A percentile compares a stretch with the other conserved stretches of the same genome.
Conservation (phyloP, 257 asterid genomes). For the Forsythia suspensa region DNA sequence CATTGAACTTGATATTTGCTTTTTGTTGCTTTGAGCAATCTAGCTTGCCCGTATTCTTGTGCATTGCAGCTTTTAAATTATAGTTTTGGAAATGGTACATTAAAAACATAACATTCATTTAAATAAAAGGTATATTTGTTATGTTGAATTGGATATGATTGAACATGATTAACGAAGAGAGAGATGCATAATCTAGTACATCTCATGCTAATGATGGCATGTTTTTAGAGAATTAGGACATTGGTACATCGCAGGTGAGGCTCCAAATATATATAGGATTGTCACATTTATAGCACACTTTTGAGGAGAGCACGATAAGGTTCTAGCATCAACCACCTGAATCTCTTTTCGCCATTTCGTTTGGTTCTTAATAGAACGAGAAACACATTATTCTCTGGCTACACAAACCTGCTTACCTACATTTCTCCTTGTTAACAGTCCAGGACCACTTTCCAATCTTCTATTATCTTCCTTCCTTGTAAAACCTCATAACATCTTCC, state of each 20-base stretch:
- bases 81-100: too few species aligned
- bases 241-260: too few species aligned
- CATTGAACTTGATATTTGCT: background rate
- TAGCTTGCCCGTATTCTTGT: background rate
- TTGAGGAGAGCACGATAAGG: background rate
- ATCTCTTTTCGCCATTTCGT: background rate
- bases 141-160: too few species aligned
- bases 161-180: background rate
- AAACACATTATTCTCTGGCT: constrained; percentile 26
- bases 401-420: constrained; percentile 28
- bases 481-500: too few species aligned
- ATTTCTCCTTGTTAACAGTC: too few species aligned
- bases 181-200: background rate
- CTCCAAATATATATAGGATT: too few species aligned
- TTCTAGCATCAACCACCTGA: background rate
- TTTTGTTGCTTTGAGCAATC: background rate
- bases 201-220: too few species aligned
- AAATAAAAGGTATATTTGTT: background rate
- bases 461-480: too few species aligned
- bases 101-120: too few species aligned
- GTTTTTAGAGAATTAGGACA: too few species aligned
- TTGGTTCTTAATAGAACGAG: background rate
- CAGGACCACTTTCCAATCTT: too few species aligned
- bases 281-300: background rate
- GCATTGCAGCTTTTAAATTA: too few species aligned